Base-by-base conservation (phyloP, 148 eudicot genomes). In the Heliamphora exappendiculata region DNA sequence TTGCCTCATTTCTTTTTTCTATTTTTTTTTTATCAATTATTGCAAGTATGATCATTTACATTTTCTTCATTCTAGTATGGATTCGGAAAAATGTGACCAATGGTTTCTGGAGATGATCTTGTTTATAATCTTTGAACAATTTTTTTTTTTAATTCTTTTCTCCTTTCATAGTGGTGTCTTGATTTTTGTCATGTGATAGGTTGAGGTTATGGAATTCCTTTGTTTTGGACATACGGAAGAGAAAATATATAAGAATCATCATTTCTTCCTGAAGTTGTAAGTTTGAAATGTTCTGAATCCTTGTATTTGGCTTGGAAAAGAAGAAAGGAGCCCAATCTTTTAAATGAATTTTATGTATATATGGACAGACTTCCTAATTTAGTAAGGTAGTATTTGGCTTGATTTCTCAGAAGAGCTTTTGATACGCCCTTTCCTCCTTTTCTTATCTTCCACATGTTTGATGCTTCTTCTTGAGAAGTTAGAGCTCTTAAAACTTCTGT, bases 371-470 rank as follows among this genome's bases (percentile, higher is more conserved):
- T n/a, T 45, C 54, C 45, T 70, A 12, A 36, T 78, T 20, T 57
- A 22, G 28, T 20, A 60, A 34, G 10, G 44, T 31, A 11, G 20
- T 72, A 51, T 63, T 39, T 11, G 62, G 76, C 57, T 77, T 76
- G 66, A 74, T 47, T 45, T 72, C 14, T 59, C 70, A 72, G 50
- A 78, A 39, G 29, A 36, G 60, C 37, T 54, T 78, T 71, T 17
- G 16, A 26, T 54, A 34, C 80, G 31, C 47, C 77, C 75, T 68
- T 82, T 84, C 67, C 71, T 55, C 67, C 71, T 55, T 83, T 73
- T 49, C 75, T 72, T 83, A 76, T 54, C 62, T 49, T 24, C 39
- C 60, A 59, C 50, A 78, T 65, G n/a, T 79, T 70, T 77, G 19
- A 57, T 72, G 55, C 65, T 66, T 55, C 76, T 75, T 54, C 5